Evolutionary conservation across 768 basidiomycete genomes (phyloP).

Genomic region (Tremella mesenterica): DNA sequence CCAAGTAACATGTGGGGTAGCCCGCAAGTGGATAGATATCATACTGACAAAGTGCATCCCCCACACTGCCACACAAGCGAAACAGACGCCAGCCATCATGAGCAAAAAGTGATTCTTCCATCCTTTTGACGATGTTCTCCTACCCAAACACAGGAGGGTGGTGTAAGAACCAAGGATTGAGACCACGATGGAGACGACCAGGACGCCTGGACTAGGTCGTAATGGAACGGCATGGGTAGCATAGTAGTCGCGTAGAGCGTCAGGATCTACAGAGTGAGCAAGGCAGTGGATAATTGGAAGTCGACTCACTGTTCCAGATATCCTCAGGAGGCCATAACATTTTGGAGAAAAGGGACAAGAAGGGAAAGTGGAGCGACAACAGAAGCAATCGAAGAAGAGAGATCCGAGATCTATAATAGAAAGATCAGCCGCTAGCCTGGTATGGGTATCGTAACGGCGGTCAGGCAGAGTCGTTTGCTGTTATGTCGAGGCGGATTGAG

Average conservation of each 20-base stretch:
- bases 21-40: slow-evolving; percentile 31
- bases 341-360: slow-evolving; percentile 2
- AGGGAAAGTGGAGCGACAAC: not conserved
- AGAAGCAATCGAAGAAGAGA: too few relatives aligned
- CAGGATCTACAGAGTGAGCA: slow-evolving; percentile 22
- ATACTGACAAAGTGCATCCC: slow-evolving; percentile 44
- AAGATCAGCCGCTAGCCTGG: too few relatives aligned
- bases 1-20: slow-evolving; percentile 37
- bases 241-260: slow-evolving; percentile 38
- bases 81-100: slow-evolving; percentile 34
- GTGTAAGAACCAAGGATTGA: slow-evolving; percentile 45
- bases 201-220: slow-evolving; percentile 37
- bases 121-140: slow-evolving; percentile 36
- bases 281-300: not conserved
- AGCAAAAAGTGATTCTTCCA: slow-evolving; percentile 35
- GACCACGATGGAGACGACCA: slow-evolving; percentile 44
- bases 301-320: slow-evolving; percentile 35
- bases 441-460: too few relatives aligned
- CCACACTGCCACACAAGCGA: slow-evolving; percentile 42
- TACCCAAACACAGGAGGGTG: slow-evolving; percentile 42
- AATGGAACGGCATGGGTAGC: slow-evolving; percentile 28
- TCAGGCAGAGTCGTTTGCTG: too few relatives aligned
- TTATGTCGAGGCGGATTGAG: too few relatives aligned
- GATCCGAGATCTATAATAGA: too few relatives aligned
- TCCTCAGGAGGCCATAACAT: slow-evolving; percentile 26